Percentiles rank a stretch among this genome's conserved stretches.
These are phyloP conservation scores for Chara braunii DNA, from an alignment of 139 green algal genomes.

Conservation along the genomic window DNA sequence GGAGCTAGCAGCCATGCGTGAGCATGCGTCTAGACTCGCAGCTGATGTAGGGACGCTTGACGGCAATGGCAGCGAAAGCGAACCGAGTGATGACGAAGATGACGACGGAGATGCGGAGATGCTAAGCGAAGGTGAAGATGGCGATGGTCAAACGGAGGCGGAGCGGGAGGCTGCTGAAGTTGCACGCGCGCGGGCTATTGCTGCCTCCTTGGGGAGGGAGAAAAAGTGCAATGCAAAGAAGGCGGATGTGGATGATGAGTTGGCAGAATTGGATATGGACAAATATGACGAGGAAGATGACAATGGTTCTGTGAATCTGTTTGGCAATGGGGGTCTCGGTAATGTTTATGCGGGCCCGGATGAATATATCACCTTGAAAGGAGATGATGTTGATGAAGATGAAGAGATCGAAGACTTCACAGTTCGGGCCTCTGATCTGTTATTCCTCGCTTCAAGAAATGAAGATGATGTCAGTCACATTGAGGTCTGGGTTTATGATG, in stretches of 20 bases:
- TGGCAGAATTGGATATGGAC: slow-evolving; percentile 94
- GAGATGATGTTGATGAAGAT: slow-evolving; percentile 44
- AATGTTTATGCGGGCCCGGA: slow-evolving; percentile 34
- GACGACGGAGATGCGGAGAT: slow-evolving; percentile 33
- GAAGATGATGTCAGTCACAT: slow-evolving; percentile 89
- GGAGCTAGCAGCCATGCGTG: slow-evolving; percentile 8
- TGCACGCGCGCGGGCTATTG: slow-evolving; percentile 12
- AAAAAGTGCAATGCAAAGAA: slow-evolving; percentile 4
- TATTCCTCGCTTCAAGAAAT: slow-evolving; percentile 79
- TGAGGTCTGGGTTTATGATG: slow-evolving; percentile 92
- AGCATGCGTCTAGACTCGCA: too few relatives aligned
- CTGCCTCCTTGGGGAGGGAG: slow-evolving; percentile 7
- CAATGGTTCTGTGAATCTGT: slow-evolving; percentile 12
- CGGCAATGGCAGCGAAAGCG: neutral
- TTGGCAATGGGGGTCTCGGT: slow-evolving; percentile 39
- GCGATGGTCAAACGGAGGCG: slow-evolving; percentile 8
- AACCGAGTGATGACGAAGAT: slow-evolving; percentile 23
- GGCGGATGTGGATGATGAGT: slow-evolving; percentile 40
- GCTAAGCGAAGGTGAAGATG: slow-evolving; percentile 7
- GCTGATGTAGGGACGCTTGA: too few relatives aligned
- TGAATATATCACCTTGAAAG: slow-evolving; percentile 62
- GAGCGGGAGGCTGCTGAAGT: slow-evolving; percentile 6
- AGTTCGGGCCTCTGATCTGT: slow-evolving; percentile 65
- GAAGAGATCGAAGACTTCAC: slow-evolving; percentile 62
- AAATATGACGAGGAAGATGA: slow-evolving; percentile 76